Base-by-base conservation (phyloP, 345 rosid genomes). In the Lumnitzera racemosa region DNA sequence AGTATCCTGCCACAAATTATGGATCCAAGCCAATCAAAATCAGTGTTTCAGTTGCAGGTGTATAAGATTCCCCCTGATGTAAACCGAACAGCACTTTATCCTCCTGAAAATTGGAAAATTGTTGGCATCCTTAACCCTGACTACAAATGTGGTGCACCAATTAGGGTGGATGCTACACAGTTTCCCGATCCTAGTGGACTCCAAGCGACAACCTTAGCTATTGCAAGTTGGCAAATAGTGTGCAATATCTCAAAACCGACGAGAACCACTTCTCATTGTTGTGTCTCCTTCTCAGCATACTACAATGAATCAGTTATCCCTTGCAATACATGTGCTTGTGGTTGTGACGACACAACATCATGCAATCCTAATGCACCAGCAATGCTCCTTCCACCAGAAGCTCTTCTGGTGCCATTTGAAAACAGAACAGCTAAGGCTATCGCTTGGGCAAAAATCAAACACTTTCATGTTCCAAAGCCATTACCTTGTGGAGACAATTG, bases 251-350 rank as follows among this genome's bases (percentile, higher is more conserved):
- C 95, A 0, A 78, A 72, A 55, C 92, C 92, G 0, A 86, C 81
- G 64, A 63, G 46, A 2, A 76, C 71, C 13, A 70, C 79, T 20
- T 56, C 96, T 0, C 73, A 76, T 29, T 95, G 97, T 57, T 95
- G 99, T 36, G 99, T 95, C 16, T 86, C 97, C 3, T 90, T 83
- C 81, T 86, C 97, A 13, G 95, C 99, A 2, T 95, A 76, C 69
- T 90, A 84, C 78, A 88, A 83, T 53, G 77, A 68, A 29, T 86
- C 95, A 2, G 85, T 80, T 12, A 61, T 95, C 60, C 99, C 99
- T 2, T 95, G 97, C 64, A 76, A 72, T 53, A 90, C 99, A 2
- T 90, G 99, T 11, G 96, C 99, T 4, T 95, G 99, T 8, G 99
- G 97, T 15, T 90, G 97, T 62, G 56, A 75, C 8, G 51, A 79